Conservation (phyloP, 305 asterid genomes). For the Solanum hybrid region DNA sequence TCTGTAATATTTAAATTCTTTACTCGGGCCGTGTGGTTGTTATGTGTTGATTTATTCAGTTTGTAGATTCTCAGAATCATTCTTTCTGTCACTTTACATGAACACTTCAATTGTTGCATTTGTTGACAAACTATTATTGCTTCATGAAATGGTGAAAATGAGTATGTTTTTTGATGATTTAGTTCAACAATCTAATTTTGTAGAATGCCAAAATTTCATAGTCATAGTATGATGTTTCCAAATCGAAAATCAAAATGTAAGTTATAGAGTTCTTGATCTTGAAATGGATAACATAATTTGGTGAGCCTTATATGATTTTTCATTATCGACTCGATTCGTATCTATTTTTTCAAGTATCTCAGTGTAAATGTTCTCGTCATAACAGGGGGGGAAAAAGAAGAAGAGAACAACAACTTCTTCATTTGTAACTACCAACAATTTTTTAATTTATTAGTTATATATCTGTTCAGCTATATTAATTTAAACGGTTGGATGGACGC, state of each 20-base stretch:
- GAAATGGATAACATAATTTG: background rate
- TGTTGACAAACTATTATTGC: slow-evolving; percentile 11
- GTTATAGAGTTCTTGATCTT: background rate
- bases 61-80: slow-evolving; percentile 33
- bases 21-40: slow-evolving; percentile 15
- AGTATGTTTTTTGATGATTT: background rate
- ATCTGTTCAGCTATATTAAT: background rate
- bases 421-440: background rate
- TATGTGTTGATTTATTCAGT: slow-evolving; percentile 33
- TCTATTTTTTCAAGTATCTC: background rate
- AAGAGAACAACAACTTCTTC: background rate
- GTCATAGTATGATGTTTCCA: background rate
- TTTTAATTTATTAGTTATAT: no score
- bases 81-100: slow-evolving; percentile 29
- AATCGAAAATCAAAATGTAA: background rate
- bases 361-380: background rate
- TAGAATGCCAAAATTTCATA: background rate
- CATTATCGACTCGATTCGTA: background rate
- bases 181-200: background rate
- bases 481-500: background rate
- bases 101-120: slow-evolving; percentile 20
- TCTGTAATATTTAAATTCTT: slow-evolving; percentile 13
- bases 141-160: slow-evolving; percentile 21
- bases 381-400: background rate
- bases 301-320: background rate